These are phyloP conservation scores for Phylloporus sp. DNA, from an alignment of 768 basidiomycete genomes.

Conservation along the genomic window DNA sequence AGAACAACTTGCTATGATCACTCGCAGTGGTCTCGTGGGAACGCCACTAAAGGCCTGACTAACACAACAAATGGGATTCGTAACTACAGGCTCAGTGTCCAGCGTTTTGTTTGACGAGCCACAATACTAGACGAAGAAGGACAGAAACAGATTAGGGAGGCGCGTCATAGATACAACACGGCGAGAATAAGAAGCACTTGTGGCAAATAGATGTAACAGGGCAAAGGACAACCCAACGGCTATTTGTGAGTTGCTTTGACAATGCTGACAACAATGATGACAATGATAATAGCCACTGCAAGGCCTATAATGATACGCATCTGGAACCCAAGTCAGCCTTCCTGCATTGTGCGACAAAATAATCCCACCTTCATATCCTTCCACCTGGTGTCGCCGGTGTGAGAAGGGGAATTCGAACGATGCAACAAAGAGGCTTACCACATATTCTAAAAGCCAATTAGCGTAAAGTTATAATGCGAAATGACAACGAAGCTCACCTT, in stretches of 20 bases:
- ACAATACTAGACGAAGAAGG: conserved; percentile 19
- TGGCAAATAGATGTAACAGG: conserved; percentile 3
- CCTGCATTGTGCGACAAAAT: not conserved
- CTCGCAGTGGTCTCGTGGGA: conserved; percentile 15
- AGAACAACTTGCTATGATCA: conserved; percentile 11
- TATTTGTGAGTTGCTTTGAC: conserved; percentile 75
- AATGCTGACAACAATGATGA: conserved; percentile 94
- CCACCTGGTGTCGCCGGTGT: conserved; percentile 56
- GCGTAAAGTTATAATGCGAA: not conserved
- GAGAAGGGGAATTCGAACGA: conserved; percentile 2
- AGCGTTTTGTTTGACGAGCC: conserved; percentile 12
- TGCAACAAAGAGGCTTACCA: conserved; percentile 54
- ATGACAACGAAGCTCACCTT: conserved; percentile 53
- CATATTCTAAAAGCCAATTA: conserved; percentile 64
- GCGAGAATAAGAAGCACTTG: conserved; percentile 22
- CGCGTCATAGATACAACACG: conserved; percentile 45
- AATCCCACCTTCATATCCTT: conserved; percentile 89
- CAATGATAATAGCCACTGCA: conserved; percentile 83
- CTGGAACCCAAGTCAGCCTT: conserved; percentile 36
- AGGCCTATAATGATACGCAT: conserved; percentile 97
- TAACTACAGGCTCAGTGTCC: conserved; percentile 13
- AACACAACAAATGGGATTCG: conserved; percentile 25
- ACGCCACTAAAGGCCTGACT: conserved; percentile 3
- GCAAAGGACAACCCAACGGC: not conserved
- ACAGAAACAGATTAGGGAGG: conserved; percentile 28